phyloP scores from a whole-genome alignment of 2,329 filamentous ascomycete species.

The Lecanicillium sp. region DNA sequence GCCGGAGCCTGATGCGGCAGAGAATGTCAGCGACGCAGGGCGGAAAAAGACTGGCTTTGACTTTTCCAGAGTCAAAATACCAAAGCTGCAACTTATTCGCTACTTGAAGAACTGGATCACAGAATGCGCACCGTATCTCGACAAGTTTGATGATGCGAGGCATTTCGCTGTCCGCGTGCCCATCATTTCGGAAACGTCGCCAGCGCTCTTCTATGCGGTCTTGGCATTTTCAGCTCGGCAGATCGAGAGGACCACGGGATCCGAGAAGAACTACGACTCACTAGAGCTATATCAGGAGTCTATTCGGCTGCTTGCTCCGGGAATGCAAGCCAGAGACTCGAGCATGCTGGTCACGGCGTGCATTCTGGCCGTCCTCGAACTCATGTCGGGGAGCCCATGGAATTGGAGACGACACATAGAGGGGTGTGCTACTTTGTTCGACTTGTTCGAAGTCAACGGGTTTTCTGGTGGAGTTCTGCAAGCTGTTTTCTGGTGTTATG shows the following conservation, averaged over 20 bases:
- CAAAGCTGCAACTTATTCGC: constrained; percentile 15
- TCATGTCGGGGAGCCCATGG: constrained; percentile 37
- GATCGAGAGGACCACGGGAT: constrained; percentile 39
- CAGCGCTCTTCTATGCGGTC: constrained; percentile 38
- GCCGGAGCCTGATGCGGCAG: constrained; percentile 12
- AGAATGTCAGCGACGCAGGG: constrained; percentile 7
- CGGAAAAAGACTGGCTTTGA: constrained; percentile 14
- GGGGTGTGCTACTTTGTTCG: constrained; percentile 45
- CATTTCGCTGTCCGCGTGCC: constrained; percentile 44
- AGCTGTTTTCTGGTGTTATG: constrained; percentile 51
- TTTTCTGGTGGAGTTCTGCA: constrained; percentile 33
- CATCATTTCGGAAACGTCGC: constrained; percentile 35
- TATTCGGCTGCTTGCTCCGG: constrained; percentile 33
- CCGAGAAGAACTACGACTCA: constrained; percentile 39
- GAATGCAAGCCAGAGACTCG: constrained; percentile 33
- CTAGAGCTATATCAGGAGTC: constrained; percentile 44
- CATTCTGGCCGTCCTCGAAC: constrained; percentile 37
- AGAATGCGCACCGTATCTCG: constrained; percentile 39
- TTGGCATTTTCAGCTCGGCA: constrained; percentile 45
- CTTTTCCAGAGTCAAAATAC: constrained; percentile 19
- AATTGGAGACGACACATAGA: constrained; percentile 49
- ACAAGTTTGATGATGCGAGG: constrained; percentile 46
- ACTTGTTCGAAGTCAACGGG: constrained; percentile 41
- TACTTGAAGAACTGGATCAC: constrained; percentile 42
- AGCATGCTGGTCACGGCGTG: constrained; percentile 37